Evolutionary conservation across 257 asterid genomes (phyloP).

Genomic region (Nicotiana tabacum): DNA sequence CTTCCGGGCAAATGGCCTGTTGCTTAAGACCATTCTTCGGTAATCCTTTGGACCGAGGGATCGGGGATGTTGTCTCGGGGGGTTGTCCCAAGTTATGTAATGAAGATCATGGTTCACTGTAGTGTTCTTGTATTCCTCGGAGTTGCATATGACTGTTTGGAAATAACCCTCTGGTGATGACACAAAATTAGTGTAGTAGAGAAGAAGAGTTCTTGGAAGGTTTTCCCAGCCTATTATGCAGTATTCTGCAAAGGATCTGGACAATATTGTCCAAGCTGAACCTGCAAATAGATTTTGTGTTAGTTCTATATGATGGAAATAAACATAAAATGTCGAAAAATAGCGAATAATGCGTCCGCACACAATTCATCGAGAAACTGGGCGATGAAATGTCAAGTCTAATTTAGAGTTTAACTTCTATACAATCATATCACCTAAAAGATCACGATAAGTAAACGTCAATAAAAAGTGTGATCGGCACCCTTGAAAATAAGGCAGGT

Average conservation of each 20-base stretch:
- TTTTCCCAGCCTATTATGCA: slow-evolving; percentile 75
- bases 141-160: slow-evolving; percentile 76
- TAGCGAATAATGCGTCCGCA: neutral
- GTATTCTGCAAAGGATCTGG: slow-evolving; percentile 78
- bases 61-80: slow-evolving; percentile 83
- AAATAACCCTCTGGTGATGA: slow-evolving; percentile 87
- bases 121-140: slow-evolving; percentile 53
- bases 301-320: neutral
- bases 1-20: slow-evolving; percentile 76
- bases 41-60: slow-evolving; percentile 69
- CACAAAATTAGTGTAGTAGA: slow-evolving; percentile 81
- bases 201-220: slow-evolving; percentile 77
- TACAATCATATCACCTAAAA: neutral
- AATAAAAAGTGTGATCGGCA: neutral
- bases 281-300: slow-evolving; percentile 33
- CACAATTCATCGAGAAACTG: neutral
- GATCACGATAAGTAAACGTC: neutral
- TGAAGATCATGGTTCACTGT: slow-evolving; percentile 80
- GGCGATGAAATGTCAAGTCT: neutral
- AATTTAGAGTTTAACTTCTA: neutral
- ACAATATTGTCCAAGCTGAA: slow-evolving; percentile 81
- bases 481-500: neutral
- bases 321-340: neutral
- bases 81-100: slow-evolving; percentile 77
- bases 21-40: slow-evolving; percentile 57